A percentile compares a stretch with the other conserved stretches of the same genome.
These are phyloP conservation scores for Pichia scutulata DNA, from an alignment of 805 yeast species.

Conservation along the genomic window DNA sequence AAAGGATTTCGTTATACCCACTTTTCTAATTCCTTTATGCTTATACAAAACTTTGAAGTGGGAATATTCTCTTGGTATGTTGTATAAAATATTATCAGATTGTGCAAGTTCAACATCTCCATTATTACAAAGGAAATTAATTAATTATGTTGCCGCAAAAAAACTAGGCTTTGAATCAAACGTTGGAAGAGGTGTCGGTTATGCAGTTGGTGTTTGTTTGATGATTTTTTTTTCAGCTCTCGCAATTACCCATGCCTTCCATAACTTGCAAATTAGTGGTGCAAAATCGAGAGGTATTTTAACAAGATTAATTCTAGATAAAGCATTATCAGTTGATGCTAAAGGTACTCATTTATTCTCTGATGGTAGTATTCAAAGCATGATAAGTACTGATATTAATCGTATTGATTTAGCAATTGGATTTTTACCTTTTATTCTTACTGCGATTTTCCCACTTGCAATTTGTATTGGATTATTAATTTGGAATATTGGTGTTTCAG, in stretches of 20 bases:
- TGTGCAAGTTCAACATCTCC: constrained; percentile 50
- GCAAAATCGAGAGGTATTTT: constrained; percentile 63
- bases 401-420: constrained; percentile 70
- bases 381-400: constrained; percentile 75
- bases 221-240: constrained; percentile 45
- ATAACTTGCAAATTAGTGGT: constrained; percentile 53
- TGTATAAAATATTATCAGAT: constrained; percentile 39
- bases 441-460: constrained; percentile 55
- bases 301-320: constrained; percentile 59
- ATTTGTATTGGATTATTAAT: constrained; percentile 61
- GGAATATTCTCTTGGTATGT: constrained; percentile 35
- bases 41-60: constrained; percentile 42
- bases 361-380: constrained; percentile 63
- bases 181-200: constrained; percentile 65
- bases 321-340: constrained; percentile 55
- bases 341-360: constrained; percentile 57
- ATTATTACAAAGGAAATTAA: constrained; percentile 53
- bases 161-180: constrained; percentile 33
- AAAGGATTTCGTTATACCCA: constrained; percentile 18
- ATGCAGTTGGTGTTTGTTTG: constrained; percentile 59
- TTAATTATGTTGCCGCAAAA: constrained; percentile 50
- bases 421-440: constrained; percentile 55
- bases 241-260: constrained; percentile 55
- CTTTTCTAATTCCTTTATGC: constrained; percentile 26
- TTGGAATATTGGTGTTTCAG: constrained; percentile 61